Evolutionary conservation across 441 rosid species (phyloP).

Genomic region (Theobroma grandiflorum): DNA sequence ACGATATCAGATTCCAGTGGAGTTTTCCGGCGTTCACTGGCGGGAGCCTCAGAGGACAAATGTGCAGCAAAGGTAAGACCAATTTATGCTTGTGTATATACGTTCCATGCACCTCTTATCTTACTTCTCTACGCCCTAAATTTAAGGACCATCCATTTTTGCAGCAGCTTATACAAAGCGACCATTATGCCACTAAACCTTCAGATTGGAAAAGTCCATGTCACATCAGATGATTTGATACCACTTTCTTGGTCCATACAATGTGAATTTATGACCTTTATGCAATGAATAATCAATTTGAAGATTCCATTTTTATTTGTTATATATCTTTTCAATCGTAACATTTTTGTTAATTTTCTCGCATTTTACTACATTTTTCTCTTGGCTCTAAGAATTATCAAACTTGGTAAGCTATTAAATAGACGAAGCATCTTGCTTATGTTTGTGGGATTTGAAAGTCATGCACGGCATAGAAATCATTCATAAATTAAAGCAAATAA

Average conservation of each 20-base stretch:
- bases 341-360: neutral
- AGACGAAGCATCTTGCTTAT: too few relatives aligned
- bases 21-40: conserved; percentile 64
- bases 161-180: neutral
- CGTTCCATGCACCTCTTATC: neutral
- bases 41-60: conserved; percentile 43
- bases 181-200: neutral
- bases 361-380: neutral
- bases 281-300: neutral
- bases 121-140: neutral
- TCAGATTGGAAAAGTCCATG: neutral
- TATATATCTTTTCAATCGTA: too few relatives aligned
- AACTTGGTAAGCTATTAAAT: neutral
- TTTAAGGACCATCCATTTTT: neutral
- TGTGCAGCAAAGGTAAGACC: conserved; percentile 60
- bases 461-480: neutral
- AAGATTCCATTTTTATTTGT: neutral
- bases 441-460: neutral
- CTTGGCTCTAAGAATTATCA: neutral
- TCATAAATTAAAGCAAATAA: neutral
- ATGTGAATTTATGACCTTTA: neutral
- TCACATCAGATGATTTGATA: neutral
- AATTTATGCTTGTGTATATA: neutral
- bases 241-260: neutral
- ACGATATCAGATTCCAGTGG: conserved; percentile 34